Conservation (phyloP, 2,329 filamentous ascomycete genomes). For the Diplodia sapinea region DNA sequence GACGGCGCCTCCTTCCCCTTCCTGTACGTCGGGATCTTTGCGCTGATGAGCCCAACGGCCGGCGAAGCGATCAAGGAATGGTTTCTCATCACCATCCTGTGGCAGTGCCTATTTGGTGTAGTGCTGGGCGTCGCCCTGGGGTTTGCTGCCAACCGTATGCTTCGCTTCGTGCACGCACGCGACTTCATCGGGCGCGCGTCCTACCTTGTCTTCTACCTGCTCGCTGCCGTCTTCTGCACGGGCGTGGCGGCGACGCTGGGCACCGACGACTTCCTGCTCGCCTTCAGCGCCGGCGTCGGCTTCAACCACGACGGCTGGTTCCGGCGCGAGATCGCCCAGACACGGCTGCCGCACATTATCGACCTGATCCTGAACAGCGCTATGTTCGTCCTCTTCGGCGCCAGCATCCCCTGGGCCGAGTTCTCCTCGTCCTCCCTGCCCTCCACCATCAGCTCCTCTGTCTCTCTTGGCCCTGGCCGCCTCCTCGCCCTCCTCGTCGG, state of each 20-base stretch:
- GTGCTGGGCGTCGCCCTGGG: slow-evolving; percentile 57
- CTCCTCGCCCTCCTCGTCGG: slow-evolving; percentile 56
- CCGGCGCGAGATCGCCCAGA: slow-evolving; percentile 47
- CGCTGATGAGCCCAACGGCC: slow-evolving; percentile 49
- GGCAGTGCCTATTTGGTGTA: slow-evolving; percentile 60
- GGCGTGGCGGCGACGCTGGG: slow-evolving; percentile 60
- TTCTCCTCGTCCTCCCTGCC: slow-evolving; percentile 43
- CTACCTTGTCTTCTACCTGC: slow-evolving; percentile 62
- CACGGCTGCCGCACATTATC: slow-evolving; percentile 57
- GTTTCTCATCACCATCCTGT: slow-evolving; percentile 61
- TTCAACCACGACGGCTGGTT: slow-evolving; percentile 63
- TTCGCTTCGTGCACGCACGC: slow-evolving; percentile 54
- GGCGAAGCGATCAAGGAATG: slow-evolving; percentile 56
- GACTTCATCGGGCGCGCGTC: slow-evolving; percentile 57
- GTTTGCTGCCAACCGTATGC: slow-evolving; percentile 53
- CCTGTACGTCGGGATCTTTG: slow-evolving; percentile 59
- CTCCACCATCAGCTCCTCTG: slow-evolving; percentile 28
- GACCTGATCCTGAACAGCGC: slow-evolving; percentile 62
- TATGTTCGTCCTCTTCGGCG: slow-evolving; percentile 63
- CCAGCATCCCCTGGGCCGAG: slow-evolving; percentile 59
- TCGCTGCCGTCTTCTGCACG: slow-evolving; percentile 59
- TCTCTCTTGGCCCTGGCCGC: slow-evolving; percentile 49
- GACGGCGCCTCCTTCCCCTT: slow-evolving; percentile 64
- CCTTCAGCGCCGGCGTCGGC: slow-evolving; percentile 61
- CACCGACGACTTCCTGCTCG: slow-evolving; percentile 62